A percentile compares a stretch with the other conserved stretches of the same genome.
These are phyloP conservation scores for Fusarium phyllophilum DNA, from an alignment of 2,329 filamentous ascomycete genomes.

Conservation along the genomic window DNA sequence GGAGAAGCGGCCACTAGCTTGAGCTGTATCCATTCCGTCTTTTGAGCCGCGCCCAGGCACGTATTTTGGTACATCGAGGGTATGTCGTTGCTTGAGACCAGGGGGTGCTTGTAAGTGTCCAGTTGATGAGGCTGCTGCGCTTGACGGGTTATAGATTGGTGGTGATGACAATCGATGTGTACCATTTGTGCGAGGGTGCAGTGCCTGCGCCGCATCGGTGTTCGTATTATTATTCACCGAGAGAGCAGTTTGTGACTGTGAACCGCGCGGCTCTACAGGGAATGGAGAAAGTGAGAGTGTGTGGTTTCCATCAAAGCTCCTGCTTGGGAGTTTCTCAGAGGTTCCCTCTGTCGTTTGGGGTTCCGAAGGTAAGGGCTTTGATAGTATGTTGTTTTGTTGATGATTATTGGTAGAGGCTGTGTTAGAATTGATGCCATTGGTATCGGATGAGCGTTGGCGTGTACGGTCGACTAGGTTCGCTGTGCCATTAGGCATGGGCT, in stretches of 20 bases:
- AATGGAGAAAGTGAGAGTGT: slow-evolving; percentile 17
- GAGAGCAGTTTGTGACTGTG: slow-evolving; percentile 26
- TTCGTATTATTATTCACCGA: slow-evolving; percentile 40
- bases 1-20: slow-evolving; percentile 84
- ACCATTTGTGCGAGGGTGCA: slow-evolving; percentile 47
- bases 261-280: slow-evolving; percentile 26
- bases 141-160: slow-evolving; percentile 61
- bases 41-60: slow-evolving; percentile 74
- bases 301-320: slow-evolving; percentile 25
- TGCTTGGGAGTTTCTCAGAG: slow-evolving; percentile 26
- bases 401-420: slow-evolving; percentile 21
- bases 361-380: slow-evolving; percentile 39
- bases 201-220: slow-evolving; percentile 42
- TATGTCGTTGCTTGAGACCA: slow-evolving; percentile 82
- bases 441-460: slow-evolving; percentile 27
- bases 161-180: slow-evolving; percentile 73
- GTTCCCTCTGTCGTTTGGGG: slow-evolving; percentile 28
- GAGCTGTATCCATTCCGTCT: slow-evolving; percentile 74
- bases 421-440: slow-evolving; percentile 32
- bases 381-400: slow-evolving; percentile 24
- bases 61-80: slow-evolving; percentile 83
- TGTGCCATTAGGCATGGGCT: slow-evolving; percentile 43
- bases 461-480: slow-evolving; percentile 46
- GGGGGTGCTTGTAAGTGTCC: slow-evolving; percentile 61
- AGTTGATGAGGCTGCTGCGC: slow-evolving; percentile 58